Conservation (phyloP, 148 eudicot genomes). For the Rhododendron ferrugineum region DNA sequence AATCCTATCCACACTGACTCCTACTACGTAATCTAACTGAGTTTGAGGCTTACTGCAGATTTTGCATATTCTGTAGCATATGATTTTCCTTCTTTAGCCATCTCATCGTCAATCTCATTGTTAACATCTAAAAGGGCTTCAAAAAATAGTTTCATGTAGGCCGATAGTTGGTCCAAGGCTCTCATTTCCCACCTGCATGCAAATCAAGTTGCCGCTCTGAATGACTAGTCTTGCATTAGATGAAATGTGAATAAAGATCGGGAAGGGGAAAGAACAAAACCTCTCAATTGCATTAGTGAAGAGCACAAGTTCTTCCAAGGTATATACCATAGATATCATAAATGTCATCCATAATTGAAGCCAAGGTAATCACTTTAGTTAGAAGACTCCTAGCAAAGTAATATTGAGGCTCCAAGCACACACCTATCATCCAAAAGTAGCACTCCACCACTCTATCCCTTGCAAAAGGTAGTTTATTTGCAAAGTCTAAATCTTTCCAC, state of each 20-base stretch:
- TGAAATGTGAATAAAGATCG: no score
- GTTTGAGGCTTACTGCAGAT: slow-evolving; percentile 22
- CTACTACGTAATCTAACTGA: not conserved
- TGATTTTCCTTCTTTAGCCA: slow-evolving; percentile 26
- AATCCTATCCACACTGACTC: no score
- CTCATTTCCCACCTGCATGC: slow-evolving; percentile 43
- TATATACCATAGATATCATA: slow-evolving; percentile 38
- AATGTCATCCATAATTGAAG: slow-evolving; percentile 31
- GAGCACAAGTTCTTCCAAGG: slow-evolving; percentile 22
- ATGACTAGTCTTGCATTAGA: no score
- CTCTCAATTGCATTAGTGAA: slow-evolving; percentile 37
- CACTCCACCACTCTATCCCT: no score
- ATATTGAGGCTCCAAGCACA: slow-evolving; percentile 32
- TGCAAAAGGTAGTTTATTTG: no score
- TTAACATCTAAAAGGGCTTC: slow-evolving; percentile 24
- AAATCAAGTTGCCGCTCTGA: no score
- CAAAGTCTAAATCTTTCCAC: no score
- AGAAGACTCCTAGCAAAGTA: slow-evolving; percentile 9
- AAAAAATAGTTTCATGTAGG: slow-evolving; percentile 28
- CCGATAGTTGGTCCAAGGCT: slow-evolving; percentile 30
- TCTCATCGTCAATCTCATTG: slow-evolving; percentile 30
- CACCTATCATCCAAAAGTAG: no score
- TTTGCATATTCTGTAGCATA: no score
- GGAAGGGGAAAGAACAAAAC: not conserved
- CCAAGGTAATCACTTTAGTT: slow-evolving; percentile 12